These are phyloP conservation scores for Russula vinacea DNA, from an alignment of 768 basidiomycete species.

Conservation along the genomic window DNA sequence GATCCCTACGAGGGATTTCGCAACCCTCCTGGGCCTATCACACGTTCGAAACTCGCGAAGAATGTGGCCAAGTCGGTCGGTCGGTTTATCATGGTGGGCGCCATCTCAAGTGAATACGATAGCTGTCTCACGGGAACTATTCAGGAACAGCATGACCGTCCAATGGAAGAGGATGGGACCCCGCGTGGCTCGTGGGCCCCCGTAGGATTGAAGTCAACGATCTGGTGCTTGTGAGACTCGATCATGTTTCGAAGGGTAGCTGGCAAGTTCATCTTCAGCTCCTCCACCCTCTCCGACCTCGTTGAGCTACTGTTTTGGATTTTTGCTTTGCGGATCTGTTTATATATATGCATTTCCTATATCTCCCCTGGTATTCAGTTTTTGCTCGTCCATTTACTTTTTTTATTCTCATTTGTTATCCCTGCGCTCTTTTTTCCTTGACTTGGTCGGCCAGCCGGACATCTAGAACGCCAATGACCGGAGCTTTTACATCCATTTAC, in stretches of 20 bases:
- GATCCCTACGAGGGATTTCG: slow-evolving; percentile 81
- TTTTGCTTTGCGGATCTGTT: background rate
- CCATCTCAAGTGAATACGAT: slow-evolving; percentile 7
- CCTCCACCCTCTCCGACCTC: slow-evolving; percentile 11
- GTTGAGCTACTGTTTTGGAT: background rate
- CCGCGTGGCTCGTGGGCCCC: slow-evolving; percentile 58
- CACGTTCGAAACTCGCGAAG: slow-evolving; percentile 70
- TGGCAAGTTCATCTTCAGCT: slow-evolving; percentile 80
- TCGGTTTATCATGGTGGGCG: slow-evolving; percentile 59
- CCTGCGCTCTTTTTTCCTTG: no score
- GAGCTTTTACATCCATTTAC: no score
- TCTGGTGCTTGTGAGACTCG: slow-evolving; percentile 70
- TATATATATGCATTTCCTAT: no score
- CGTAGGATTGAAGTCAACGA: slow-evolving; percentile 60
- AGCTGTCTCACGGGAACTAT: background rate
- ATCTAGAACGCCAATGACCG: no score
- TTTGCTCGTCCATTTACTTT: no score
- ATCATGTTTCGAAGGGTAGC: slow-evolving; percentile 78
- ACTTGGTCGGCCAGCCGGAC: no score
- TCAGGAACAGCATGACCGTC: slow-evolving; percentile 49
- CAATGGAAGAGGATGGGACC: slow-evolving; percentile 64
- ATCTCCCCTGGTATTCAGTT: no score
- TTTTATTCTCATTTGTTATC: no score
- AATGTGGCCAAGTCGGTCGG: slow-evolving; percentile 75
- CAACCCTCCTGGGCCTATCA: slow-evolving; percentile 75